Evolutionary conservation across 2,329 filamentous ascomycete species (phyloP), one percentile per base, ranked within the genome.

Genomic region (Pochonia chlamydosporia): DNA sequence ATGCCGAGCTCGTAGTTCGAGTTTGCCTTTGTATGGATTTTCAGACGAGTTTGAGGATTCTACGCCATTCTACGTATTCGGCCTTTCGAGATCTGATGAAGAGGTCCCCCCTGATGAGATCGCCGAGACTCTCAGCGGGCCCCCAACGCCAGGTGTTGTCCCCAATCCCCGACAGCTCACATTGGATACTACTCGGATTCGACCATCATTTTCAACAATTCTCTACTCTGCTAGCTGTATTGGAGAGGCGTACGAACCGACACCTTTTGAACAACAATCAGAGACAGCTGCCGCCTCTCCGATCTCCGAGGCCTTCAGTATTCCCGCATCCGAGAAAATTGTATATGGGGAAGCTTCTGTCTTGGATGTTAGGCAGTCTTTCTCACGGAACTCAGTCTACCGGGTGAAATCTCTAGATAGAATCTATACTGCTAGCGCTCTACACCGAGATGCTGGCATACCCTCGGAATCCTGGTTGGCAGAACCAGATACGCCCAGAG

Each of bases 61-160:
- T 2, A 66, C 72, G 2, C 72, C 72, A 1, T 76, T 75, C 50
- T 73, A 71, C 51, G 66, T 76, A 25, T 76, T 76, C 52, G 73
- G 72, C 1, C 62, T 65, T 24, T 58, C 57, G 11, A 39, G 47
- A n/a, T 55, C 54, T 4, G 59, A 61, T 14, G 44, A 44, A 5
- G 54, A 56, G n/a, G 56, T 50, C 23, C 28, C 48, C 2, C 39
- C 40, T 24, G 53, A 55, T 2, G 57, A 59, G 8, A 16, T 26
- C 3, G 30, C 24, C n/a, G 51, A 55, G 18, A 50, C 49, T 20
- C 43, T 49, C 10, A 48, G 50, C 33, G 50, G 54, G 1, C 50
- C 55, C 9, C 54, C 45, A 7, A 51, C 59, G 13, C 59, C 61
- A 3, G 57, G 48, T 4, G 54, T 56, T n/a, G 46, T 63, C 31